Evolutionary conservation across 495 filamentous ascomycete genomes (phyloP).

Genomic region (Podospora sp.): DNA sequence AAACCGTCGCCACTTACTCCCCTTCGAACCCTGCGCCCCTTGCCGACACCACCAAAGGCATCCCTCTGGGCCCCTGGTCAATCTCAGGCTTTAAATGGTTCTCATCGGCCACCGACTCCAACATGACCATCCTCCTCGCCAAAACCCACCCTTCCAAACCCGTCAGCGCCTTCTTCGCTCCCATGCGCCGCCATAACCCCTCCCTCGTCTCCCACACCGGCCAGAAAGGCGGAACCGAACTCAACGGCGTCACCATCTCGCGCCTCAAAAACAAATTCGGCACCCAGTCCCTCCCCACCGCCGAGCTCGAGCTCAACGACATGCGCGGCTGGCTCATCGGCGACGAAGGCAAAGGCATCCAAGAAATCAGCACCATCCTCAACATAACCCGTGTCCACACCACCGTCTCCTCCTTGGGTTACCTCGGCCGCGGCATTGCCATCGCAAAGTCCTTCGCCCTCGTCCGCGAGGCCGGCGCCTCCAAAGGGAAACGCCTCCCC

Average conservation of each 20-base stretch:
- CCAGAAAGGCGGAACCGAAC: slow-evolving; percentile 42
- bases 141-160: slow-evolving; percentile 49
- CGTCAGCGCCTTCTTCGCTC: slow-evolving; percentile 69
- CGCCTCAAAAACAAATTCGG: slow-evolving; percentile 73
- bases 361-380: slow-evolving; percentile 65
- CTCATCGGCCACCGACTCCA: slow-evolving; percentile 71
- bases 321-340: slow-evolving; percentile 69
- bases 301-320: slow-evolving; percentile 63
- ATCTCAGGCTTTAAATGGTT: slow-evolving; percentile 79
- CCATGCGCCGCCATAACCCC: slow-evolving; percentile 54
- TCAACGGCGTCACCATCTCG: slow-evolving; percentile 69
- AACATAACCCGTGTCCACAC: slow-evolving; percentile 71
- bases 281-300: slow-evolving; percentile 68
- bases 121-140: slow-evolving; percentile 73
- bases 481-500: slow-evolving; percentile 41
- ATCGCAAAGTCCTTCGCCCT: slow-evolving; percentile 61
- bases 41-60: slow-evolving; percentile 33
- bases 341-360: slow-evolving; percentile 62
- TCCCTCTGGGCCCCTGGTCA: slow-evolving; percentile 60
- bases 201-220: slow-evolving; percentile 31
- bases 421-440: slow-evolving; percentile 62
- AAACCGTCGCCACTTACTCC: slow-evolving; percentile 58
- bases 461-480: slow-evolving; percentile 43
- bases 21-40: slow-evolving; percentile 27
- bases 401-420: slow-evolving; percentile 57